Evolutionary conservation across 805 yeast genomes (phyloP), one percentile per base, ranked within the genome.

Genomic region (Suhomyces canberraensis): DNA sequence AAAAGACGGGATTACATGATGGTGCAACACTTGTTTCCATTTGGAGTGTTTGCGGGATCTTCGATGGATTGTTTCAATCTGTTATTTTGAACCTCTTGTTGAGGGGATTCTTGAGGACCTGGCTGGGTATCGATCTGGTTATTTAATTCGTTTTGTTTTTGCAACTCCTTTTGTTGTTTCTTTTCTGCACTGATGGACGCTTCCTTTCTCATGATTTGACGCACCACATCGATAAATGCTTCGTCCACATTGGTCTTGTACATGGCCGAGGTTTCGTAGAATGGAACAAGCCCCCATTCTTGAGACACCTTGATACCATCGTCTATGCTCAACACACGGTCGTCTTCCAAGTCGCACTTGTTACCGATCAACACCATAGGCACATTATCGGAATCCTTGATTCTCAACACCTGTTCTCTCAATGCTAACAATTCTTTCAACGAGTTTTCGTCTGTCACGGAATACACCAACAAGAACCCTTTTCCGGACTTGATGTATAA

Each of bases 241-340:
- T 89, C 95, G 55, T 88, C 95, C 20, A 91, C 95, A 53, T 88
- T 87, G 47, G 88, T 81, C 58, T 83, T 80, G 56, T 81, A 78
- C 78, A 87, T 79, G n/a, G 98, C 98, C 51, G 93, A 81, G 1
- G 95, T 83, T 60, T 90, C 96, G 60, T 88, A 87, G 52, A 90
- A 91, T 16, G 96, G 96, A 2, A 86, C 93, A 51, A 76, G 75
- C 13, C 91, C 95, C 95, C 96, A 86, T 40, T 78, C 76, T 44
- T 84, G 84, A 19, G 95, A 85, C 4, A 88, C 84, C 39, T 76
- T 77, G 35, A 85, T 81, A 29, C 96, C 98, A 47, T 84, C 88
- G 41, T 82, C 89, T 4, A 87, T 84, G 39, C 81, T 67, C 14
- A 89, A 71, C n/a, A 74, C 82, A 42, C 96, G 71, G 47, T 83